A percentile compares a stretch with the other conserved stretches of the same genome.
phyloP scores from a whole-genome alignment of 83 land plant species.

The Diphasiastrum complanatum region DNA sequence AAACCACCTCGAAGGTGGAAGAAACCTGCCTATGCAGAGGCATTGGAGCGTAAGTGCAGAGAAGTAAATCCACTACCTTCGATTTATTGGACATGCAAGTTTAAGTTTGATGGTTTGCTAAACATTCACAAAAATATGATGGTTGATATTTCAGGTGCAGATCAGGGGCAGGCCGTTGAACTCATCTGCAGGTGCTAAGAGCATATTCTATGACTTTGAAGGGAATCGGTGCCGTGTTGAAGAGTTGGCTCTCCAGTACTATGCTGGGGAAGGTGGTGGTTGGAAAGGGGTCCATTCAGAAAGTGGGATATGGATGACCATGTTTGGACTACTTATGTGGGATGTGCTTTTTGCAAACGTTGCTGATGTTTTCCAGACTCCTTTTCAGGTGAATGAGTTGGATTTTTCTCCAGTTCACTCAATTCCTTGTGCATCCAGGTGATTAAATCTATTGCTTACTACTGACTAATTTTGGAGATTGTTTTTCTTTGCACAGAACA shows the following conservation, averaged over 20 bases:
- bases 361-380: conserved; percentile 75
- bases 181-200: conserved; percentile 52
- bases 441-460: background rate
- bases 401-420: background rate
- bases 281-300: conserved; percentile 94
- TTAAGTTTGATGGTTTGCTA: no score
- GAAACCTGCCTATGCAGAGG: conserved; percentile 50
- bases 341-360: conserved; percentile 74
- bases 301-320: conserved; percentile 81
- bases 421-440: background rate
- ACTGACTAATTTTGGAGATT: background rate
- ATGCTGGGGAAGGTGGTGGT: conserved; percentile 66
- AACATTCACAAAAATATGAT: no score
- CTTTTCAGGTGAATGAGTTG: conserved; percentile 62
- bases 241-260: conserved; percentile 80
- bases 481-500: background rate
- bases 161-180: conserved; percentile 78
- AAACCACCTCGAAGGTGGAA: conserved; percentile 95
- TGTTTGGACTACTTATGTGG: conserved; percentile 93
- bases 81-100: no score
- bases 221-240: conserved; percentile 75
- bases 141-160: conserved; percentile 37
- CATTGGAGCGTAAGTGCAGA: conserved; percentile 43
- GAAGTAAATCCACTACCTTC: conserved; percentile 40
- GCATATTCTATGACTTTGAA: conserved; percentile 77